A percentile compares a stretch with the other conserved stretches of the same genome.
Conservation (phyloP, 352 stramenopile species). For the Pythium rishiriense region DNA sequence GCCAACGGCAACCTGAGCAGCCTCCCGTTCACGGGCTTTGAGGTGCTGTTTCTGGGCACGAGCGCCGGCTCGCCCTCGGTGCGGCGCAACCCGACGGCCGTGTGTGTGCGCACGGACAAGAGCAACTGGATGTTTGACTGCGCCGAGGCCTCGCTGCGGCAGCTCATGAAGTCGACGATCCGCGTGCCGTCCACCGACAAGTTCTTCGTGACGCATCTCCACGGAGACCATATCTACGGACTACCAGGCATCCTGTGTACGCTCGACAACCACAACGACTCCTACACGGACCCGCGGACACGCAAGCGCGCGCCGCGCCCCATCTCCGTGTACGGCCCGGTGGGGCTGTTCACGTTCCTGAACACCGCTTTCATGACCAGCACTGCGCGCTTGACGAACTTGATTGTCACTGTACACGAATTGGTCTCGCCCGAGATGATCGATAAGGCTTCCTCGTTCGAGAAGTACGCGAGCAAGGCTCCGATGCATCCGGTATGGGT, state of each 20-base stretch:
- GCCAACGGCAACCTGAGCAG: conserved; percentile 20
- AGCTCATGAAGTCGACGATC: conserved; percentile 81
- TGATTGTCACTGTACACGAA: conserved; percentile 76
- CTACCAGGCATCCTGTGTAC: conserved; percentile 83
- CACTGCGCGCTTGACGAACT: conserved; percentile 66
- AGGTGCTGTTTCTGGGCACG: conserved; percentile 82
- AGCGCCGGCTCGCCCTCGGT: conserved; percentile 75
- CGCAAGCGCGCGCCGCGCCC: conserved; percentile 39
- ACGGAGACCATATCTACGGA: conserved; percentile 86
- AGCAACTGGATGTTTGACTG: conserved; percentile 90
- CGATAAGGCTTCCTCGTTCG: conserved; percentile 41
- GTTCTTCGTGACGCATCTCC: conserved; percentile 87
- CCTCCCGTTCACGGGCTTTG: conserved; percentile 79
- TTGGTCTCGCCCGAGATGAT: conserved; percentile 59
- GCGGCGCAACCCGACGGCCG: conserved; percentile 55
- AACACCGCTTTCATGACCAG: conserved; percentile 71
- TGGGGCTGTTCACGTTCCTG: conserved; percentile 77
- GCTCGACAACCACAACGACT: conserved; percentile 74
- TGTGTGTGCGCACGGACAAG: conserved; percentile 64
- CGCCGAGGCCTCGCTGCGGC: conserved; percentile 73
- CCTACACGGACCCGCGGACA: conserved; percentile 60
- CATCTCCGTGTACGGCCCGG: conserved; percentile 78
- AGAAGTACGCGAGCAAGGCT: conserved; percentile 63
- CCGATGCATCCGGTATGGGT: conserved; percentile 57
- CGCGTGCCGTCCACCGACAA: conserved; percentile 73